These are phyloP conservation scores for Phaeosphaeria sp. DNA, from an alignment of 2,329 filamentous ascomycete genomes.

Conservation along the genomic window DNA sequence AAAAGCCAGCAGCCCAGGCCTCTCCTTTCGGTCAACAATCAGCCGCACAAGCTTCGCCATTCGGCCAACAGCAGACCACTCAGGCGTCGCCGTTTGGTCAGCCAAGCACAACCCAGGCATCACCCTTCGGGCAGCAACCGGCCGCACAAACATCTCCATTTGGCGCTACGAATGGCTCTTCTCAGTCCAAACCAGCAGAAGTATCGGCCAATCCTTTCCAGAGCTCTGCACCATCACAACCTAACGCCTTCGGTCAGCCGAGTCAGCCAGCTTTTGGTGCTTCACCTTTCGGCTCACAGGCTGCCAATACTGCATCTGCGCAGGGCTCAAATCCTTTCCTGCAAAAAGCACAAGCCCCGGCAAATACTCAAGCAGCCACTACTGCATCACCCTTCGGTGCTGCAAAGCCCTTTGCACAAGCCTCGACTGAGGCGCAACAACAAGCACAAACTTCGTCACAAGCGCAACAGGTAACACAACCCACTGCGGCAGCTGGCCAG, in stretches of 20 bases:
- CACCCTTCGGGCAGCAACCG: constrained; percentile 3
- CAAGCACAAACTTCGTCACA: constrained; percentile 6
- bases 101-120: not conserved
- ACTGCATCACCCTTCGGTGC: constrained; percentile 22
- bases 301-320: constrained; percentile 11
- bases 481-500: constrained; percentile 64
- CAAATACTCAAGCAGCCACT: constrained; percentile 11
- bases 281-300: constrained; percentile 27
- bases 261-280: constrained; percentile 47
- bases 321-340: constrained; percentile 32
- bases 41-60: constrained; percentile 27
- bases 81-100: constrained; percentile 18
- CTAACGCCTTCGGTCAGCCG: constrained; percentile 42
- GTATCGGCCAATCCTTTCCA: constrained; percentile 27
- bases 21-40: constrained; percentile 35
- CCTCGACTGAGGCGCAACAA: constrained; percentile 8
- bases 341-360: constrained; percentile 3
- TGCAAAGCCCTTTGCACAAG: constrained; percentile 17
- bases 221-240: constrained; percentile 16
- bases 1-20: constrained; percentile 18
- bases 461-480: constrained; percentile 44
- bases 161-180: no score
- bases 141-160: not conserved
- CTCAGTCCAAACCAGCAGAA: constrained; percentile 20
- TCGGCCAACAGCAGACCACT: constrained; percentile 10